Evolutionary conservation across 306 rosid genomes (phyloP), one percentile per base, ranked within the genome.

Genomic region (Begonia masoniana): DNA sequence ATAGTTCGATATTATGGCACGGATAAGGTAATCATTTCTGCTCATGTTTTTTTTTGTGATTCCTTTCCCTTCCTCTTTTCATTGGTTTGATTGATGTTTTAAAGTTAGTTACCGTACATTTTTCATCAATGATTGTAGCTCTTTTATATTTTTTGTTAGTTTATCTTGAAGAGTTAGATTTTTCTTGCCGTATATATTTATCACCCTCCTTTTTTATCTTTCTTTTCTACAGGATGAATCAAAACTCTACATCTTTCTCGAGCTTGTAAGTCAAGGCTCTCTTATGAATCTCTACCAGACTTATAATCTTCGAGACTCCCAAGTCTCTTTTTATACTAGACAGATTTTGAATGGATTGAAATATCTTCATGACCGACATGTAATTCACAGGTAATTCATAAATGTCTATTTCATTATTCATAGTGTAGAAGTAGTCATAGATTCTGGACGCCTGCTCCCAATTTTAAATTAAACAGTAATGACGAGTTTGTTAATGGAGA

Each of bases 1-100:
- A 85, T 91, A 74, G 97, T 91, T 56, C 94, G 71, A 70, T 91
- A 91, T 65, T 74, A 72, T 17, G 97, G 94, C 71, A 91, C 96
- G 8, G 74, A 73, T 43, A 85, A 64, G 96, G 97, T 83, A 83
- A 52, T 21, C 60, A 67, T 55, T 65, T 67, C 57, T 55, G 61
- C 15, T 62, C 46, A 15, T 31, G 5, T 31, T 31, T 4, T 31
- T 31, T 31, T 2, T 0, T 31, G 39, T 7, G 39, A 31, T 31
- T 31, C 39, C 7, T 31, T 31, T 31, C 9, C 9, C 39, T 31
- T 31, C 39, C 39, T 5, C 39, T 31, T 31, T 31, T 5, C 39
- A 31, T 31, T 31, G 39, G 7, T 6, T 31, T 31, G 39, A 4
- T 31, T 31, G 7, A 31, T 31, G 39, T 4, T 31, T 31, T 5